Evolutionary conservation across 2,329 filamentous ascomycete genomes (phyloP), one percentile per base, ranked within the genome.

Genomic region (Apiospora rasikravindrae): DNA sequence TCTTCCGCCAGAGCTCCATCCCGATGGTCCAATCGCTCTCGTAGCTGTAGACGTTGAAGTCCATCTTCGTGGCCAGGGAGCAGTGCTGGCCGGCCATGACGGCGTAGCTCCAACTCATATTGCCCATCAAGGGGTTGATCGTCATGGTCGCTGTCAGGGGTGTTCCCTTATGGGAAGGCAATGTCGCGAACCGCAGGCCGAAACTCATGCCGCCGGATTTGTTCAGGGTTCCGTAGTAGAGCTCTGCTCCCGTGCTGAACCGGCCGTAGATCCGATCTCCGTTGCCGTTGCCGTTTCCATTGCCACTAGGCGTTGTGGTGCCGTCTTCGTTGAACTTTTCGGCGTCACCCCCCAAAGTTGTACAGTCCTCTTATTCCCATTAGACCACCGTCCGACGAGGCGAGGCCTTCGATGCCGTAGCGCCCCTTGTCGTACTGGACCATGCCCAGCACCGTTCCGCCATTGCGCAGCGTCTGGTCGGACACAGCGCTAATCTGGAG

Each of bases 1-100:
- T 86, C 77, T 90, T 92, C 78, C 94, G 91, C 96, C 96, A 99
- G 61, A 98, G 86, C 84, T 99, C 96, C 84, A 94, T 94, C 19
- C 96, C 96, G 33, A 98, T 89, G 37, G 95, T 92, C 86, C 98
- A 92, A 72, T 96, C 93, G 80, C 94, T 98, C 85, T 99, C 96
- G 85, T 98, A 99, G 80, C 94, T 98, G 83, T 98, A 98, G 69
- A 98, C 93, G 79, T 99, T 99, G 84, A 99, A 99, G 79, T 97
- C 95, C 84, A 98, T 96, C 69, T 93, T 91, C 29, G 95, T 97
- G 75, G 95, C 96, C 69, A 99, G 88, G 14, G 94, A 93, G 76
- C 97, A 90, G 77, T 94, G 91, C 45, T 89, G 89, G 3, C 94
- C 94, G 1, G 96, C 96, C 78, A 94, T 93, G 67, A 98, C 94